Base-by-base conservation (phyloP, 345 rosid species). In the Diplotaxis tenuifolia region DNA sequence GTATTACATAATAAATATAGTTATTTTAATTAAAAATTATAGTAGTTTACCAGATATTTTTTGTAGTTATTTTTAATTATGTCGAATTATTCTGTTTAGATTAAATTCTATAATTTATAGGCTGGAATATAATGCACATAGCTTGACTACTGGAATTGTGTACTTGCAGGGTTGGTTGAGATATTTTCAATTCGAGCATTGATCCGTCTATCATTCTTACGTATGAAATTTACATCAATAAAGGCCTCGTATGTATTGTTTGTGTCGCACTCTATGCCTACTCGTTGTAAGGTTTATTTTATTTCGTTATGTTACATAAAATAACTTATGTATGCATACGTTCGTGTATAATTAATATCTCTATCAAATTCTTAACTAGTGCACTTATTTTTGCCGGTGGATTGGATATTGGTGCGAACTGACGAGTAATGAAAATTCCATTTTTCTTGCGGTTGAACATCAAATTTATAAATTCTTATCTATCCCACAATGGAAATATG, bases 111-210 rank as follows among this genome's bases (percentile, higher is more conserved):
- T 8, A 65, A 6, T 20, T 10, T 56, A 6, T 28, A 5, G 55
- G 15, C 20, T 49, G 20, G 38, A 53, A 54, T 64, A 54, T 21
- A 62, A 11, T n/a, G n/a, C n/a, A n/a, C 27, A 23, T 52, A 36
- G 40, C 25, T 40, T 40, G 70, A 64, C 20, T 49, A 28, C 36
- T 45, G 66, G 15, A 29, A 29, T 31, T 62, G 11, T 29, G n/a
- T 23, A 8, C 28, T 20, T 58, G 65, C 72, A 74, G 72, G 67
- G 53, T 74, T 66, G 72, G 78, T 66, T 74, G 66, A 74, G 66
- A 57, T 31, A 47, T 31, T 22, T 57, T 25, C 49, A 61, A 6
- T 63, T 38, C 23, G 32, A 23, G 7, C 22, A 50, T 20, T 49
- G 47, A 20, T 28, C 31, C 58, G 29, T 73, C 57, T 65, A 28